Evolutionary conservation across 202 grass and related monocot genomes (phyloP), one percentile per base, ranked within the genome.

Genomic region (Dendrocalamus latiflorus): DNA sequence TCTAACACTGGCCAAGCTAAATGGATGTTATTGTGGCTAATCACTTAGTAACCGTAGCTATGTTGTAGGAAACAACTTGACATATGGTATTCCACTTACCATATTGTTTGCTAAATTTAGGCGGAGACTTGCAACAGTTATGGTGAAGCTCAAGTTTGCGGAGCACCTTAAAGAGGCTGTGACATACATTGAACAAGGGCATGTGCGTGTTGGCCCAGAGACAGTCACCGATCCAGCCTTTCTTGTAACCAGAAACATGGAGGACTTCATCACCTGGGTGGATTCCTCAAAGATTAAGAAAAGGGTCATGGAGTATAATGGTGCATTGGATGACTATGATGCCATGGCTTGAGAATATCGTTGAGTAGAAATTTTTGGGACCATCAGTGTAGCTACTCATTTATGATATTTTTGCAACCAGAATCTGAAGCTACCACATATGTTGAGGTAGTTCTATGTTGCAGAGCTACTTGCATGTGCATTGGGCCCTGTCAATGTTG

Each of bases 191-290:
- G 77, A 98, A 66, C 95, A 93, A 79, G 95, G 93, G 5, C 95
- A 95, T 87, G 85, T 98, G 66, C 89, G 85, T 17, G 89, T 98
- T 47, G 95, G 91, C 21, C 93, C 93, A 34, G 91, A 93, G 48
- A 80, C 34, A n/a, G n/a, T n/a, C n/a, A n/a, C n/a, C n/a, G n/a
- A n/a, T n/a, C n/a, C n/a, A n/a, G n/a, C n/a, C n/a, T 98, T 90
- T 73, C 91, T 95, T 30, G 96, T 95, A 50, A 98, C 93, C 2
- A 95, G 87, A 81, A 98, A 98, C 90, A 93, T 95, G 96, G 93
- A 98, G 74, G 89, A 93, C 73, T 95, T 98, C 51, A 83, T 98
- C 34, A 93, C 89, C 30, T 95, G 93, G 91, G 91, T 95, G 20
- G 91, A 98, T 83, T 95, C 85, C 51, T 98, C 89, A 21, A 95